A percentile compares a stretch with the other conserved stretches of the same genome.
phyloP scores from a whole-genome alignment of 192 early-diverging fungal genomes.

The Podila epicladia region DNA sequence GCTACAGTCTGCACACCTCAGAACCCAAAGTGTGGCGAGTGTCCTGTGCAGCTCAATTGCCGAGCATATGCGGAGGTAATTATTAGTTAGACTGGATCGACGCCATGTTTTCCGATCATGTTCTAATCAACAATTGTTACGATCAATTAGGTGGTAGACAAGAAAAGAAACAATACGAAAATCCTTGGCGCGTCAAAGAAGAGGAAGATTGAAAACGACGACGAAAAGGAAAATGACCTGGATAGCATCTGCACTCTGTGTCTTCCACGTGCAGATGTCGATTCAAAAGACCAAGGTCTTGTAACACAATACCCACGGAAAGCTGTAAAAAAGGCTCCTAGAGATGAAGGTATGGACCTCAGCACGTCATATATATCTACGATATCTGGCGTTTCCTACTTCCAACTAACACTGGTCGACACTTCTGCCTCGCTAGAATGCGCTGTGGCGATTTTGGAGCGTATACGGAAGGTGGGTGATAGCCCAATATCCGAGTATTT shows the following conservation, averaged over 20 bases:
- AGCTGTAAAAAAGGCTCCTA: constrained; percentile 64
- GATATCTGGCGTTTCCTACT: background rate
- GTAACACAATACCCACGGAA: constrained; percentile 67
- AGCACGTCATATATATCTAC: background rate
- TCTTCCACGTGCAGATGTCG: constrained; percentile 18
- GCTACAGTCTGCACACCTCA: constrained; percentile 77
- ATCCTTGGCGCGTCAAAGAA: constrained; percentile 4
- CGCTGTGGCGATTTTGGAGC: constrained; percentile 65
- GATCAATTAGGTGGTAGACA: constrained; percentile 12
- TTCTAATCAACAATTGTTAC: background rate
- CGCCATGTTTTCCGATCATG: background rate
- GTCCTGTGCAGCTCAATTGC: constrained; percentile 70
- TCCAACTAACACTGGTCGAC: background rate
- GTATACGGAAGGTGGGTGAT: background rate
- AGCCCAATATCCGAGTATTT: constrained; percentile 54
- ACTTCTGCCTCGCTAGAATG: constrained; percentile 52
- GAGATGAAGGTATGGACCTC: constrained; percentile 62
- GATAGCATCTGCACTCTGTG: constrained; percentile 51
- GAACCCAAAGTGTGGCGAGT: constrained; percentile 68
- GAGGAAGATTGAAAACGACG: background rate
- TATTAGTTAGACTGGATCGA: constrained; percentile 1
- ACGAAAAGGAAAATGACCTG: background rate
- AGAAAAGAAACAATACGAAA: constrained; percentile 1
- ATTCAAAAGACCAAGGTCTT: constrained; percentile 22
- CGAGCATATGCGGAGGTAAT: constrained; percentile 67